Base-by-base conservation (phyloP, 768 basidiomycete species). In the Psilocybe azurescens region DNA sequence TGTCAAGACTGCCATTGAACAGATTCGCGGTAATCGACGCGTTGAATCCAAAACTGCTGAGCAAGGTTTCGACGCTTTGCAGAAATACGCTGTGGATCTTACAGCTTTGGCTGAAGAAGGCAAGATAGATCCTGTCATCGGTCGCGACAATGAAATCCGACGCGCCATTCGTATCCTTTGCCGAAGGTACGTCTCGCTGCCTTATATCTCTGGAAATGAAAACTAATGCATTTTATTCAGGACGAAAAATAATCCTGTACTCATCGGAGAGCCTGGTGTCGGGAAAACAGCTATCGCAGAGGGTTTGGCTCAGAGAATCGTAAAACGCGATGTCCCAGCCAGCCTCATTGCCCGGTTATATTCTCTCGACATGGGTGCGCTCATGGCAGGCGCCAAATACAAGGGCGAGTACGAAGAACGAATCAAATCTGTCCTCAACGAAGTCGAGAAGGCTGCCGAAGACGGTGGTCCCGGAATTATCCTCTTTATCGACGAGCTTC, bases 331-430 rank as follows among this genome's bases (percentile, higher is more conserved):
- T 75, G 94, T 95, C 6, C 94, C 94, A 20, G 82, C 84, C 24
- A 83, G 81, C 67, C 77, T 96, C 30, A 81, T 94, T 53, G 85
- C 86, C 3, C 86, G 91, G 8, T 81, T 96, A 11, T 95, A 85
- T 73, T 90, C 94, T 5, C 83, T 99, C 33, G 96, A 97, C 72
- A 93, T 97, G 91, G 96, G 96, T 64, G 94, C 95, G 1, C 84
- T 99, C 58, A 95, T 95, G 91, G 94, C 94, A 11, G 91, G 92
- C 44, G 91, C 91, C 18, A 91, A 91, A 73, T 95, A 94, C 80
- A 96, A 95, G 72, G 97, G 83, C 46, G 95, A 98, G 77, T 99
- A 95, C 75, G 96, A 98, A 77, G 96, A 98, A 73, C 91, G 96
- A 44, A 88, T 98, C 78, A 98, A 97, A 74, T 79, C 89, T 10